These are phyloP conservation scores for Pseudogymnoascus sp. DNA, from an alignment of 2,329 filamentous ascomycete genomes.

Conservation along the genomic window DNA sequence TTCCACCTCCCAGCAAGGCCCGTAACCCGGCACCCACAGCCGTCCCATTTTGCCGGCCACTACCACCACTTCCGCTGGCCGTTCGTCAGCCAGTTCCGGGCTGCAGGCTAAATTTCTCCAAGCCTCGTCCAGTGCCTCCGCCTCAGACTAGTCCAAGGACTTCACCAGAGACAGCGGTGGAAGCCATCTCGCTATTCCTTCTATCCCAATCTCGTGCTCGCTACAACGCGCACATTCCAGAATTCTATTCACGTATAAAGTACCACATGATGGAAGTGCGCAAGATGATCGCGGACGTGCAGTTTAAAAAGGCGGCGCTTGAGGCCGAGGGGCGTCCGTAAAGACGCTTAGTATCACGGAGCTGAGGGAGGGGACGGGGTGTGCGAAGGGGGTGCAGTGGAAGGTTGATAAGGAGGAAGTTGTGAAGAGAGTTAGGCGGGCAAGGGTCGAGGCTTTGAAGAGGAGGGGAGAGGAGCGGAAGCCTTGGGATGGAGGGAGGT, in stretches of 20 bases:
- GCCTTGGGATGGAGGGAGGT: not conserved
- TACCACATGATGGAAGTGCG: not conserved
- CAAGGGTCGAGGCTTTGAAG: not conserved
- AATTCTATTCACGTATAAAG: not conserved
- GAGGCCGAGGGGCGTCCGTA: not conserved
- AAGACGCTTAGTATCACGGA: not conserved
- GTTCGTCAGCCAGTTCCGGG: not conserved
- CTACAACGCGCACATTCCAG: not conserved
- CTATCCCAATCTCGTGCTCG: not conserved
- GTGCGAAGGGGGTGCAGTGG: not conserved
- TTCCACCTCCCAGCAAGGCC: not conserved
- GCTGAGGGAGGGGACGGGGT: not conserved
- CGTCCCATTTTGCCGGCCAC: not conserved
- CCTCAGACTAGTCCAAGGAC: not conserved
- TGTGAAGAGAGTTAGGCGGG: not conserved
- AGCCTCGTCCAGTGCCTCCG: not conserved
- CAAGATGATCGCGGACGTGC: not conserved
- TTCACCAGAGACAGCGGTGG: not conserved
- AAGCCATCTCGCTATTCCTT: not conserved
- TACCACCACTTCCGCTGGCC: not conserved
- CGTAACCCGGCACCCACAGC: not conserved
- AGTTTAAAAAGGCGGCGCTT: not conserved
- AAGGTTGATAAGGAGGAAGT: constrained; percentile 1
- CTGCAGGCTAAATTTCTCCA: not conserved
- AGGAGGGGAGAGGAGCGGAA: not conserved